These are phyloP conservation scores for Metschnikowia vanudenii DNA, from an alignment of 805 yeast species.

Conservation along the genomic window DNA sequence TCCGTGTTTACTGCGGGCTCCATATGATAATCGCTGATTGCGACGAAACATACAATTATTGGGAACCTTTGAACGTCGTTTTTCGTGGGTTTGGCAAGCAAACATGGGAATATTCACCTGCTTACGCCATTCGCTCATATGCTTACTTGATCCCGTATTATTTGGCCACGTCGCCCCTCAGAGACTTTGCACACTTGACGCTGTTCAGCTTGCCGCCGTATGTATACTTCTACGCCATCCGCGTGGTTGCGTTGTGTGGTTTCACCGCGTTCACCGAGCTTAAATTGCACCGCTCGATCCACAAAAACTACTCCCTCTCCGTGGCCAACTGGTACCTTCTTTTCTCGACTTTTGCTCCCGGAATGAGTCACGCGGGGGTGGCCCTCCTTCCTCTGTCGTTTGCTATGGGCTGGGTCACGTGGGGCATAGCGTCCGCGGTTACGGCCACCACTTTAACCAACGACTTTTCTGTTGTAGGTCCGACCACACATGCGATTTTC, in stretches of 20 bases:
- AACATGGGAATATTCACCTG: conserved; percentile 96
- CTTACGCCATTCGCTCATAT: conserved; percentile 84
- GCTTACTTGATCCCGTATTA: conserved; percentile 60
- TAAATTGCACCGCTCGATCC: conserved; percentile 45
- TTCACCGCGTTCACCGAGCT: conserved; percentile 51
- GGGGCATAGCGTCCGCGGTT: conserved; percentile 44
- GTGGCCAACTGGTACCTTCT: conserved; percentile 61
- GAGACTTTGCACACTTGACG: conserved; percentile 16
- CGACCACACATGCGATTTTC: conserved; percentile 18
- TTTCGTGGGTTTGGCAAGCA: conserved; percentile 84
- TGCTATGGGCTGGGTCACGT: conserved; percentile 50
- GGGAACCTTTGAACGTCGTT: conserved; percentile 87
- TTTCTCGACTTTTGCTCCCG: conserved; percentile 66
- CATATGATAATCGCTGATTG: conserved; percentile 81
- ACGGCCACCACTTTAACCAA: conserved; percentile 17
- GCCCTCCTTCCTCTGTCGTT: conserved; percentile 83
- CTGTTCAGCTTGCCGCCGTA: conserved; percentile 22
- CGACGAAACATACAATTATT: conserved; percentile 88
- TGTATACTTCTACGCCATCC: conserved; percentile 51
- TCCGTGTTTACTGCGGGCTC: conserved; percentile 42
- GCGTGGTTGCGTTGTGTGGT: conserved; percentile 42
- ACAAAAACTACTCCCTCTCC: conserved; percentile 29
- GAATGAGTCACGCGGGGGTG: conserved; percentile 85
- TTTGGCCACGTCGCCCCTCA: conserved; percentile 25
- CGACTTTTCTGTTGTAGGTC: conserved; percentile 8